Conservation (phyloP, 2,329 filamentous ascomycete species). For the Exophiala sp. region DNA sequence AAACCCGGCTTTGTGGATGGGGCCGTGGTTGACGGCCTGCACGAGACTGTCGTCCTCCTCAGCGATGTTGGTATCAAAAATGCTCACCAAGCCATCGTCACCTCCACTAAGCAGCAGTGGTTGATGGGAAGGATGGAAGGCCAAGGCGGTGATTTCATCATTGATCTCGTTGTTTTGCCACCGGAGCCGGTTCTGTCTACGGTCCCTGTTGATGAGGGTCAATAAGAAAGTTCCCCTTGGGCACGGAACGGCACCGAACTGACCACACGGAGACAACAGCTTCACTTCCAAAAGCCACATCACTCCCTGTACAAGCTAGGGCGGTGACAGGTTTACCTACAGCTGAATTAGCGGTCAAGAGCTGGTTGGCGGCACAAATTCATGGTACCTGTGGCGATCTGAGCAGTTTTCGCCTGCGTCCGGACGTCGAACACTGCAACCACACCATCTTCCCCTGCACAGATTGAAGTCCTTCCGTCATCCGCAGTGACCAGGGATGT, state of each 20-base stretch:
- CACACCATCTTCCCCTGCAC: conserved; percentile 22
- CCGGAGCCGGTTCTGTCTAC: conserved; percentile 25
- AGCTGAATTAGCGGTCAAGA: background rate
- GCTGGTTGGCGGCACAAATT: background rate
- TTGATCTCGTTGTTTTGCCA: conserved; percentile 41
- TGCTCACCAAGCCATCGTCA: conserved; percentile 57
- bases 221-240: background rate
- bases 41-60: conserved; percentile 59
- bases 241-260: background rate
- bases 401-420: conserved; percentile 8
- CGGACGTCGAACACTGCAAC: conserved; percentile 27
- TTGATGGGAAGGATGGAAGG: conserved; percentile 49
- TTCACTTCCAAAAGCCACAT: conserved; percentile 26
- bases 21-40: conserved; percentile 58
- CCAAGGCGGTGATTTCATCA: conserved; percentile 56
- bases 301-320: conserved; percentile 18
- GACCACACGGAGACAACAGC: conserved; percentile 27
- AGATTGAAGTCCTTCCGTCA: conserved; percentile 17
- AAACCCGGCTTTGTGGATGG: conserved; percentile 58
- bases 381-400: conserved; percentile 21
- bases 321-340: conserved; percentile 24
- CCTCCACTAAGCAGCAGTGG: conserved; percentile 54
- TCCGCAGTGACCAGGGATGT: conserved; percentile 22
- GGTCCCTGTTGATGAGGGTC: conserved; percentile 35
- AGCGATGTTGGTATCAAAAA: conserved; percentile 53